A percentile compares a stretch with the other conserved stretches of the same genome.
These are phyloP conservation scores for Xylaria arbuscula DNA, from an alignment of 2,329 filamentous ascomycete genomes.

Conservation along the genomic window DNA sequence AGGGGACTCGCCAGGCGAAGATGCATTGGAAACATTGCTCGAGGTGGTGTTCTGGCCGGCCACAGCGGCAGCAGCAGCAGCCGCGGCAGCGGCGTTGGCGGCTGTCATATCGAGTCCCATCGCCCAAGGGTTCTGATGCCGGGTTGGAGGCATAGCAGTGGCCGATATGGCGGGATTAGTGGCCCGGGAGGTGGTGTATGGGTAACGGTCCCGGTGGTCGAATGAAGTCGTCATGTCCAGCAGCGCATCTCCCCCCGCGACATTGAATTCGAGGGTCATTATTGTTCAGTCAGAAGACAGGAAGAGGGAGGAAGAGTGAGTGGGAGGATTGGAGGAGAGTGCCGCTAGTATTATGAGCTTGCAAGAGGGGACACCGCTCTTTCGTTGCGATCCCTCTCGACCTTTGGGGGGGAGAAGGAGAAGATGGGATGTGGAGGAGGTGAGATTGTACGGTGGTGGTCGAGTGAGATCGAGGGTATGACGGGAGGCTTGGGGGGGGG, in stretches of 20 bases:
- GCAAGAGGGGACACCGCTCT: conserved; percentile 59
- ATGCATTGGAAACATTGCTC: conserved; percentile 54
- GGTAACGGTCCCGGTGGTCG: conserved; percentile 68
- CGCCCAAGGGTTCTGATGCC: conserved; percentile 59
- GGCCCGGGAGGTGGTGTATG: conserved; percentile 58
- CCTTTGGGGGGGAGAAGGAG: conserved; percentile 42
- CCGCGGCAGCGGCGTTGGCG: conserved; percentile 47
- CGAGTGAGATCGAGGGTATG: conserved; percentile 51
- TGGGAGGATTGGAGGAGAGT: conserved; percentile 53
- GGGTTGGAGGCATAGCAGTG: conserved; percentile 55
- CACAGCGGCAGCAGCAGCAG: conserved; percentile 49
- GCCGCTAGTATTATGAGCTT: conserved; percentile 60
- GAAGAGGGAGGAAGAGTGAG: conserved; percentile 51
- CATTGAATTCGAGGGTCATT: conserved; percentile 71
- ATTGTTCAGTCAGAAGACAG: conserved; percentile 48
- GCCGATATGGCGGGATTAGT: conserved; percentile 54
- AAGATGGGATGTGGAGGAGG: conserved; percentile 47
- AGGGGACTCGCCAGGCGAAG: conserved; percentile 63
- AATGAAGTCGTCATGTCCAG: conserved; percentile 67
- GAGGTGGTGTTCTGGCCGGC: conserved; percentile 53
- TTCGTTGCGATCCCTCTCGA: conserved; percentile 50
- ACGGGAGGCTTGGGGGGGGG: conserved; percentile 45
- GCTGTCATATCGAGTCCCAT: conserved; percentile 64
- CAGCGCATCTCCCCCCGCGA: conserved; percentile 68
- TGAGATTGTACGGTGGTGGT: conserved; percentile 49